These are phyloP conservation scores for Arthrinium puccinioides DNA, from an alignment of 2,329 filamentous ascomycete species.

Conservation along the genomic window DNA sequence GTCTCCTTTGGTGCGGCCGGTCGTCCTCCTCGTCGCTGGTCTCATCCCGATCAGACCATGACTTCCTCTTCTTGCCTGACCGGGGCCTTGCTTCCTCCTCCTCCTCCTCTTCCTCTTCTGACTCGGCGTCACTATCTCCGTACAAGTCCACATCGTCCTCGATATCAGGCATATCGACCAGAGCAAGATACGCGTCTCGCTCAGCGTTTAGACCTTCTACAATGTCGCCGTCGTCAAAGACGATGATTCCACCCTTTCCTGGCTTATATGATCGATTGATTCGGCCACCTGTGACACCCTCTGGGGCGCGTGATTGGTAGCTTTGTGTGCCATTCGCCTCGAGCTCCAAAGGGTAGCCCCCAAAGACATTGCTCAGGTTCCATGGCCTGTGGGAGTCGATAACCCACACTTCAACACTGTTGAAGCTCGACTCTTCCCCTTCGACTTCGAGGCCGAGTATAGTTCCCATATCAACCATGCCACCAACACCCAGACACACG, in stretches of 20 bases:
- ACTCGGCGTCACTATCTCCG: slow-evolving; percentile 49
- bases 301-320: slow-evolving; percentile 44
- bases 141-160: slow-evolving; percentile 64
- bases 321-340: slow-evolving; percentile 37
- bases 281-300: slow-evolving; percentile 66
- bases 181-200: slow-evolving; percentile 73
- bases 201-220: slow-evolving; percentile 71
- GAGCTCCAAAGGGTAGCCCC: slow-evolving; percentile 55
- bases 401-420: slow-evolving; percentile 91
- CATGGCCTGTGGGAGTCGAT: slow-evolving; percentile 87
- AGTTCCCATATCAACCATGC: slow-evolving; percentile 78
- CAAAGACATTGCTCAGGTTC: slow-evolving; percentile 93
- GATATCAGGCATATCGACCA: slow-evolving; percentile 85
- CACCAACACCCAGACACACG: slow-evolving; percentile 86
- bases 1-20: slow-evolving; percentile 69
- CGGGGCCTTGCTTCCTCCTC: slow-evolving; percentile 40
- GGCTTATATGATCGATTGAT: slow-evolving; percentile 67
- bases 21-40: slow-evolving; percentile 67
- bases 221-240: slow-evolving; percentile 95
- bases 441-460: slow-evolving; percentile 69
- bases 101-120: slow-evolving; percentile 52
- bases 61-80: slow-evolving; percentile 68
- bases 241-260: slow-evolving; percentile 80
- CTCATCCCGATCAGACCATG: slow-evolving; percentile 64
- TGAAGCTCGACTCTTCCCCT: slow-evolving; percentile 59